These are phyloP conservation scores for Lichtheimia corymbifera DNA, from an alignment of 371 early-diverging fungal species.

Conservation along the genomic window DNA sequence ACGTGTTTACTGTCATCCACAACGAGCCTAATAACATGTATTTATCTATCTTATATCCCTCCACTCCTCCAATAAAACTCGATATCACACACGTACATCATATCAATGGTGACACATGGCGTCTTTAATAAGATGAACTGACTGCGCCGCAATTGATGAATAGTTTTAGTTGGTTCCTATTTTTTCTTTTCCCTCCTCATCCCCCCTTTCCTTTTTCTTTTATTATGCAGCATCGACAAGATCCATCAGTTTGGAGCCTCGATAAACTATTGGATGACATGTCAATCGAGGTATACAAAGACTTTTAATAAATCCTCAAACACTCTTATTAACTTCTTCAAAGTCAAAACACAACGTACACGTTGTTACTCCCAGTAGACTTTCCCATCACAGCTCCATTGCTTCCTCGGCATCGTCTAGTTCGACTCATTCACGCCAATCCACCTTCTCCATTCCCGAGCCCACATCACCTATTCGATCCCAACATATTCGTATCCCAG, in stretches of 20 bases:
- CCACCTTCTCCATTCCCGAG: constrained; percentile 7
- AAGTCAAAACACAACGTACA: background rate
- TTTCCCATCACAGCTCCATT: constrained; percentile 18
- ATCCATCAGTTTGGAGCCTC: background rate
- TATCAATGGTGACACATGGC: no score
- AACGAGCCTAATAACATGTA: background rate
- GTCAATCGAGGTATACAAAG: no score
- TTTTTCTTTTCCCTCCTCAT: background rate
- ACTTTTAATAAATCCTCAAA: no score
- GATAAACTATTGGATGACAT: no score
- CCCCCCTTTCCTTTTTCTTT: constrained; percentile 1
- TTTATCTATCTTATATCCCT: no score
- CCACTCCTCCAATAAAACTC: no score
- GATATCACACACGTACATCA: no score
- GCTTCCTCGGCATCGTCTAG: constrained; percentile 17
- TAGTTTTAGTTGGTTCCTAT: background rate
- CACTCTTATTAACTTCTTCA: no score
- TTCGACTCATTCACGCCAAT: constrained; percentile 12
- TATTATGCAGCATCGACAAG: background rate
- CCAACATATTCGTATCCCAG: constrained; percentile 1
- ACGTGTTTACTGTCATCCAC: constrained; percentile 30
- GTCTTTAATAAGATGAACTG: no score
- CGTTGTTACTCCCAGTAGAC: background rate
- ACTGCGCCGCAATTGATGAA: no score
- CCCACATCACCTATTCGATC: constrained; percentile 1